These are phyloP conservation scores for Penicillium daleae DNA, from an alignment of 495 filamentous ascomycete genomes.

Conservation along the genomic window DNA sequence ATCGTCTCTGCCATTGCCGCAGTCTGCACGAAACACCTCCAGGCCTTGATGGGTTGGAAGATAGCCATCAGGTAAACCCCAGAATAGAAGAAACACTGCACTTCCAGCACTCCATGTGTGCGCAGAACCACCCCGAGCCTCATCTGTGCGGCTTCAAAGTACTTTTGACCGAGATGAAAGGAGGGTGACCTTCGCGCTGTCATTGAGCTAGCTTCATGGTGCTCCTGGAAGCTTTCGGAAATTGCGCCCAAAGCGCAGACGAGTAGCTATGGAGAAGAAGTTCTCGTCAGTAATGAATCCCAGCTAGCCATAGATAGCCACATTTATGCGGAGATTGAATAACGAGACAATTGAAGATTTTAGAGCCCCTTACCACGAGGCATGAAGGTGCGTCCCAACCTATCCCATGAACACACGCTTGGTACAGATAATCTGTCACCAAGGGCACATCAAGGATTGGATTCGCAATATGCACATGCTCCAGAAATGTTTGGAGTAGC, in stretches of 20 bases:
- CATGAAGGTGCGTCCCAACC: conserved; percentile 27
- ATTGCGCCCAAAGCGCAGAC: conserved; percentile 22
- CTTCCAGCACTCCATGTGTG: conserved; percentile 27
- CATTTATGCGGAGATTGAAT: too few species aligned
- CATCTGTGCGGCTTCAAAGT: conserved; percentile 23
- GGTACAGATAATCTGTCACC: conserved; percentile 13
- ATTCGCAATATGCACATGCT: conserved; percentile 24
- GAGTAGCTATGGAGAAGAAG: conserved; percentile 11
- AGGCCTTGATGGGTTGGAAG: conserved; percentile 31
- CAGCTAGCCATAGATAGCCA: neutral
- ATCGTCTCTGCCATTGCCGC: conserved; percentile 22
- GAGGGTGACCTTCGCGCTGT: conserved; percentile 4
- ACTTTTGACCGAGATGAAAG: conserved; percentile 18
- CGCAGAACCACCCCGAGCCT: conserved; percentile 23
- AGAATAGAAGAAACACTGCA: conserved; percentile 36
- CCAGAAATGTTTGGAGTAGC: conserved; percentile 16
- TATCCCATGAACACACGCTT: conserved; percentile 18
- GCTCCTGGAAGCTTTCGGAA: conserved; percentile 6
- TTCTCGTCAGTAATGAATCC: neutral
- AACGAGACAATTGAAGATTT: too few species aligned
- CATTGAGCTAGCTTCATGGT: neutral
- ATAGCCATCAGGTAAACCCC: conserved; percentile 36
- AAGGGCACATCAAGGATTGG: conserved; percentile 20
- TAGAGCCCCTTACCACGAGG: conserved; percentile 15
- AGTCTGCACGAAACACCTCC: conserved; percentile 37